phyloP scores from a whole-genome alignment of 371 early-diverging fungal species.

The Mortierella sp. region DNA sequence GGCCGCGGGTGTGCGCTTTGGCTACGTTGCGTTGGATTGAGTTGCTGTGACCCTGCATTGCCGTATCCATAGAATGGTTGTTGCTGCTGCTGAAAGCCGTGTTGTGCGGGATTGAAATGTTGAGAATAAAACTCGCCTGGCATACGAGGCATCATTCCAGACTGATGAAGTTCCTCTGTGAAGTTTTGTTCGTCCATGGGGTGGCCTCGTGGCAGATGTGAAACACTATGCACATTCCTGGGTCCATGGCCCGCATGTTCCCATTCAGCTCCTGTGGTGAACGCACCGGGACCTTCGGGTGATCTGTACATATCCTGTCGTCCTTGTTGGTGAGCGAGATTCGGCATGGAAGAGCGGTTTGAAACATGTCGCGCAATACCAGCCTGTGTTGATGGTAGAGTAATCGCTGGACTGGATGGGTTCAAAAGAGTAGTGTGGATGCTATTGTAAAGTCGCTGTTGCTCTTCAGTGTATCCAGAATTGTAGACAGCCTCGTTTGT shows the following conservation, averaged over 20 bases:
- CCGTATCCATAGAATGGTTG: neutral
- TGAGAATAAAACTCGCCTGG: conserved; percentile 15
- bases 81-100: neutral
- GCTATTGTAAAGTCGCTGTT: conserved; percentile 2
- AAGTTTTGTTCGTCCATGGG: conserved; percentile 9
- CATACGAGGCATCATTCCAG: conserved; percentile 32
- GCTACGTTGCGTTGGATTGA: neutral
- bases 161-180: conserved; percentile 18
- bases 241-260: neutral
- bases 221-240: conserved; percentile 8
- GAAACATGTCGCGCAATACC: conserved; percentile 2
- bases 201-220: conserved; percentile 9
- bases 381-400: conserved; percentile 4
- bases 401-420: conserved; percentile 14
- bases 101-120: conserved; percentile 7
- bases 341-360: conserved; percentile 48
- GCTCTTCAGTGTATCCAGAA: conserved; percentile 10
- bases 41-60: conserved; percentile 1
- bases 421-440: conserved; percentile 4
- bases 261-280: neutral
- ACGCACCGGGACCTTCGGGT: neutral
- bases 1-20: neutral
- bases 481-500: conserved; percentile 22
- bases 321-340: conserved; percentile 7
- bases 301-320: neutral